These are phyloP conservation scores for Lentinus polychrous DNA, from an alignment of 1,284 basidiomycete genomes.

Conservation along the genomic window DNA sequence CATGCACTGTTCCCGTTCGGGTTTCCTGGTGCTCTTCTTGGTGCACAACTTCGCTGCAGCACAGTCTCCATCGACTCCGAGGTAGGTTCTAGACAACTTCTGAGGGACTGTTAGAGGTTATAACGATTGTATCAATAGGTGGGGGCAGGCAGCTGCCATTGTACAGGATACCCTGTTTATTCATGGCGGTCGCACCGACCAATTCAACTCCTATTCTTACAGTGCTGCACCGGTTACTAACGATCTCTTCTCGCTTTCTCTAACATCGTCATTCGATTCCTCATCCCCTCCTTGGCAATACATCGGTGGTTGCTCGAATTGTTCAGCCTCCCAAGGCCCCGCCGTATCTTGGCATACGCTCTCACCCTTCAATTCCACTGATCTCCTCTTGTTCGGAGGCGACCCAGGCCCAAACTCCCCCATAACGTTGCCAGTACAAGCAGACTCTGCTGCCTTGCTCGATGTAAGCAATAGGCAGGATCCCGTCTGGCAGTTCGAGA, in stretches of 20 bases:
- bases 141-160: constrained; percentile 70
- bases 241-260: constrained; percentile 63
- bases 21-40: background rate
- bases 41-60: constrained; percentile 3
- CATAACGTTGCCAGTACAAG: constrained; percentile 40
- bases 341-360: constrained; percentile 77
- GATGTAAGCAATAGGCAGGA: constrained; percentile 30
- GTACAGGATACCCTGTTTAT: constrained; percentile 60
- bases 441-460: constrained; percentile 62
- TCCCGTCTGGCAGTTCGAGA: constrained; percentile 43
- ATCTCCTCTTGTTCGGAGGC: constrained; percentile 69
- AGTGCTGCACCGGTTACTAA: constrained; percentile 65
- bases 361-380: constrained; percentile 50
- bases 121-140: constrained; percentile 39
- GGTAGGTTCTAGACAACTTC: background rate
- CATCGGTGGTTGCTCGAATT: constrained; percentile 39
- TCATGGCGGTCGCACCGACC: constrained; percentile 75
- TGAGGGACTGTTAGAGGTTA: background rate
- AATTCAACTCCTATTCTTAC: constrained; percentile 63
- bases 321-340: constrained; percentile 43
- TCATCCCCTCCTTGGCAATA: constrained; percentile 63
- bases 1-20: background rate
- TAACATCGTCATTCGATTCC: constrained; percentile 51
- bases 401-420: constrained; percentile 54
- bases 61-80: constrained; percentile 3